Evolutionary conservation across 176 grass and related monocot genomes (phyloP), one percentile per base, ranked within the genome.

Genomic region (Phyllostachys edulis): DNA sequence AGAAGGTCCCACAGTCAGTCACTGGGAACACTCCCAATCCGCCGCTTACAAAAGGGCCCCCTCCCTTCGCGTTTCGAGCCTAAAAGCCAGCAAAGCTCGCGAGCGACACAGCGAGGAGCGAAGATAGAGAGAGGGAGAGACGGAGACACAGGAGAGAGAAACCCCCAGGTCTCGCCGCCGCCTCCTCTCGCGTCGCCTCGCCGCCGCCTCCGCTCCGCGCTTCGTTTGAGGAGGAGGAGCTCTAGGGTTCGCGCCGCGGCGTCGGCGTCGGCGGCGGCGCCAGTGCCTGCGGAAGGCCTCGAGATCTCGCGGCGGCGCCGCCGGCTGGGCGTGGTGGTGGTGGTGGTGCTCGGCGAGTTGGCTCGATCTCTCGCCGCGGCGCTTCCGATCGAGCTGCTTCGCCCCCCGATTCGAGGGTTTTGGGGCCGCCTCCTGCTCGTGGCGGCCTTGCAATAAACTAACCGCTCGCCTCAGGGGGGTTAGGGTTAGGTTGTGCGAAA

Each of bases 221-320:
- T 61, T 76, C 60, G 82, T 32, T 61, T 59, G 64, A 74, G 80
- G 83, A 61, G 64, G 71, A 27, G 23, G 85, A 76, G 71, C 15
- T n/a, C 82, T 34, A 79, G 91, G 82, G 51, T 71, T 83, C 83
- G 88, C 82, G 85, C 66, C n/a, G 51, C 79, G 50, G 65, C 44
- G n/a, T 70, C 38, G n/a, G 29, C 67, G 67, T 70, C 38, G n/a
- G 29, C 67, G 67, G 29, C 56, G 83, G 83, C 79, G 79, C 73
- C 66, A 73, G 79, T 23, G 73, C 77, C 27, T 0, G 46, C 40
- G 65, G 79, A 67, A 67, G 84, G 84, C 88, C 73, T 49, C 73
- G 88, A 78, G 84, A 90, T 87, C 89, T 87, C 80, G 84, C 50
- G 80, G 74, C 80, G 80, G 84, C 88, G 84, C 16, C 89, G 80